These are phyloP conservation scores for Biscogniauxia marginata DNA, from an alignment of 2,329 filamentous ascomycete genomes.

Conservation along the genomic window DNA sequence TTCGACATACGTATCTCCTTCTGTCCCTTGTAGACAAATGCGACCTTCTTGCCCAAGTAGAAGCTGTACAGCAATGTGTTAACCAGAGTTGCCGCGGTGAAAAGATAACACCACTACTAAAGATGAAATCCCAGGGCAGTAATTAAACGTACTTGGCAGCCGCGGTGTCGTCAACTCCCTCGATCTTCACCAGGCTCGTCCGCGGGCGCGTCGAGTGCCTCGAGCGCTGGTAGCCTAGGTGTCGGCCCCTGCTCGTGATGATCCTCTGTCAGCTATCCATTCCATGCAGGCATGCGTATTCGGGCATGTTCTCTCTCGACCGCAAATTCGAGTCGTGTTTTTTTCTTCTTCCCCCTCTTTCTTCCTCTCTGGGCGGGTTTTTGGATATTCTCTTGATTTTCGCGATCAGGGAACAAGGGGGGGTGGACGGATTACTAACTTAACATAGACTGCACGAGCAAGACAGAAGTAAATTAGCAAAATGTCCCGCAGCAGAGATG, in stretches of 20 bases:
- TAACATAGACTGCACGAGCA: slow-evolving; percentile 14
- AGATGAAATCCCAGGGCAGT: background rate
- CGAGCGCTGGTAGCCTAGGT: slow-evolving; percentile 15
- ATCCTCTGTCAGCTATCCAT: slow-evolving; percentile 6
- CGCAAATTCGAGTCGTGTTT: background rate
- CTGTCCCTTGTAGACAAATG: slow-evolving; percentile 15
- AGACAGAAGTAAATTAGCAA: slow-evolving; percentile 1
- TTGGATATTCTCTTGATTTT: background rate
- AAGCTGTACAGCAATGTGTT: no score
- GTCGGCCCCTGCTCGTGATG: slow-evolving; percentile 11
- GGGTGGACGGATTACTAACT: slow-evolving; percentile 11
- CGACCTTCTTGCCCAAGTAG: slow-evolving; percentile 18
- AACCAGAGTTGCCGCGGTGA: no score
- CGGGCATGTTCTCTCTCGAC: background rate
- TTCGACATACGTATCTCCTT: slow-evolving; percentile 13
- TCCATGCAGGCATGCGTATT: background rate
- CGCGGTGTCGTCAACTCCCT: slow-evolving; percentile 13
- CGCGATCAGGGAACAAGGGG: background rate
- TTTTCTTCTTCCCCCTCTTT: background rate
- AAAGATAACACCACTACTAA: no score
- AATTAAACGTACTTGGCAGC: slow-evolving; percentile 14
- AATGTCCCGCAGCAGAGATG: background rate
- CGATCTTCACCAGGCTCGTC: slow-evolving; percentile 16
- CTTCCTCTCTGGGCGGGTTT: background rate
- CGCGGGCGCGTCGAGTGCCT: slow-evolving; percentile 14